Evolutionary conservation across 306 rosid species (phyloP).

Genomic region (Fragaria ananassa): DNA sequence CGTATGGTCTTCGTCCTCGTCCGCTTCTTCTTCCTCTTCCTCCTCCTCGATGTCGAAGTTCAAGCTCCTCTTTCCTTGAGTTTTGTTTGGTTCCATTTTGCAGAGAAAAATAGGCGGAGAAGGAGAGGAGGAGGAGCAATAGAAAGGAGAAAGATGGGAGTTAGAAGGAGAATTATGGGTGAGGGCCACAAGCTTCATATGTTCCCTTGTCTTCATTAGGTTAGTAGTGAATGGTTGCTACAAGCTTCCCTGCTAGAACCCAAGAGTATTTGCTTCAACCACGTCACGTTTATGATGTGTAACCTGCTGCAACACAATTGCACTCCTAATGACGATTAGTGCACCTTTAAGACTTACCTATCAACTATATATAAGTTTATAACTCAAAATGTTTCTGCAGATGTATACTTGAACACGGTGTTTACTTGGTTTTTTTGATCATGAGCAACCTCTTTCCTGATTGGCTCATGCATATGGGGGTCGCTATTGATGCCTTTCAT

Average conservation of each 20-base stretch:
- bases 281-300: slow-evolving; percentile 4
- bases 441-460: neutral
- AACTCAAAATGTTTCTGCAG: neutral
- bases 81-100: slow-evolving; percentile 55
- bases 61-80: slow-evolving; percentile 57
- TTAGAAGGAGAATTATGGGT: slow-evolving; percentile 9
- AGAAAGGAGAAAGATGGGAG: neutral
- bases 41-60: slow-evolving; percentile 33
- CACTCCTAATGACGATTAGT: neutral
- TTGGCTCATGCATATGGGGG: neutral
- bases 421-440: neutral
- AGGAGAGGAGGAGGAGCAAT: neutral
- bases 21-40: slow-evolving; percentile 41
- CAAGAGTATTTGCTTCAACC: neutral
- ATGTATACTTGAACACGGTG: neutral
- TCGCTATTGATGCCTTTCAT: neutral
- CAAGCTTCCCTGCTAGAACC: neutral
- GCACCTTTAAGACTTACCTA: neutral
- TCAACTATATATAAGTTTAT: neutral
- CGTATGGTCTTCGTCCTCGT: slow-evolving; percentile 30
- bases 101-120: neutral
- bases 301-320: neutral
- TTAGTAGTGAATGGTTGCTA: slow-evolving; percentile 29
- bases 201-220: slow-evolving; percentile 28
- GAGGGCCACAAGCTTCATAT: slow-evolving; percentile 57